Evolutionary conservation across 2,329 filamentous ascomycete genomes (phyloP).

Genomic region (Elsinoe ampelina): DNA sequence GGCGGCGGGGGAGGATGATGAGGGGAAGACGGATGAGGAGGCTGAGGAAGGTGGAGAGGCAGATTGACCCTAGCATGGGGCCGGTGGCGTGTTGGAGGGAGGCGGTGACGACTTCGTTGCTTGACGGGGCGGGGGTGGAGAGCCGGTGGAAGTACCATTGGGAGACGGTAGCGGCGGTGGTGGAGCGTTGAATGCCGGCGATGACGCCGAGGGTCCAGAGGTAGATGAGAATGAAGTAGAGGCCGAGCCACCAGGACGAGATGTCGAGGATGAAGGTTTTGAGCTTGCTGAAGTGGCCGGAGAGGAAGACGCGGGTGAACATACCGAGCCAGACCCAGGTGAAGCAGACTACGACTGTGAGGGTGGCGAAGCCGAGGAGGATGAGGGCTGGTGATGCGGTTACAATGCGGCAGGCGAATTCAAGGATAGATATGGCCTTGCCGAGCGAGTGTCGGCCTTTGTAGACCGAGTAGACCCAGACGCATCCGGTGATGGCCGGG

Average conservation of each 20-base stretch:
- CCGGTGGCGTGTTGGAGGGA: slow-evolving; percentile 73
- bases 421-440: slow-evolving; percentile 78
- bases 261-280: slow-evolving; percentile 70
- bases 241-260: slow-evolving; percentile 91
- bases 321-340: slow-evolving; percentile 95
- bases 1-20: slow-evolving; percentile 67
- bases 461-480: slow-evolving; percentile 78
- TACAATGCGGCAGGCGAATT: slow-evolving; percentile 84
- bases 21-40: slow-evolving; percentile 76
- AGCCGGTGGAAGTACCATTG: slow-evolving; percentile 99
- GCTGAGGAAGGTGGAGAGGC: slow-evolving; percentile 72
- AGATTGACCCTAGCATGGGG: slow-evolving; percentile 86
- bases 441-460: slow-evolving; percentile 71
- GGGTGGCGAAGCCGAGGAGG: slow-evolving; percentile 68
- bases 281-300: slow-evolving; percentile 62
- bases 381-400: slow-evolving; percentile 76
- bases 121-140: slow-evolving; percentile 65
- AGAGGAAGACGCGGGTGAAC: slow-evolving; percentile 91
- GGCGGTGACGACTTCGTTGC: slow-evolving; percentile 70
- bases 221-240: slow-evolving; percentile 86
- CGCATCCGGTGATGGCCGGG: slow-evolving; percentile 60
- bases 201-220: slow-evolving; percentile 88
- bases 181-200: slow-evolving; percentile 78
- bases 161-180: slow-evolving; percentile 87
- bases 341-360: slow-evolving; percentile 70